Conservation (phyloP, 805 yeast species). For the Kazachstania africana region DNA sequence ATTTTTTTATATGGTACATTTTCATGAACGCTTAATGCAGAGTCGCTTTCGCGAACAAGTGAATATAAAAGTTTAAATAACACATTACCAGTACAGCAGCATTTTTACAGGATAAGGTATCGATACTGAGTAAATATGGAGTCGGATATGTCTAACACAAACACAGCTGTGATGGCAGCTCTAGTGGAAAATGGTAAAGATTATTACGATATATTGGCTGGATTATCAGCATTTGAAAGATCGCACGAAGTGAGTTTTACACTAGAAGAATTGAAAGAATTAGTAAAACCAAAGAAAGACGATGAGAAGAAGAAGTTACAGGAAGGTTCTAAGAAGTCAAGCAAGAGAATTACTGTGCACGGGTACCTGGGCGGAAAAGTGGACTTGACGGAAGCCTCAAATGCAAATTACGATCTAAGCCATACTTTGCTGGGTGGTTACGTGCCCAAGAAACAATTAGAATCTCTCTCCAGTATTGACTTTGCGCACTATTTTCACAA, state of each 20-base stretch:
- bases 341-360: constrained; percentile 17
- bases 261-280: constrained; percentile 16
- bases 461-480: constrained; percentile 23
- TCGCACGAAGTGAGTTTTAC: constrained; percentile 20
- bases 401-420: constrained; percentile 18
- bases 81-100: too few relatives aligned
- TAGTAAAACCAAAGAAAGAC: constrained; percentile 9
- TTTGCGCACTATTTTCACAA: constrained; percentile 25
- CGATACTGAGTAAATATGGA: too few relatives aligned
- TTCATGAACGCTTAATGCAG: too few relatives aligned
- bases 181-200: too few relatives aligned
- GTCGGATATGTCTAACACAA: too few relatives aligned
- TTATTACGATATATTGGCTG: constrained; percentile 23
- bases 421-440: constrained; percentile 25
- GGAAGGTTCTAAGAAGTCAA: too few relatives aligned
- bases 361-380: constrained; percentile 23
- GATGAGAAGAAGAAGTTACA: constrained; percentile 2
- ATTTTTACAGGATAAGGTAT: too few relatives aligned
- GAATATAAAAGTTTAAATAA: too few relatives aligned
- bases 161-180: too few relatives aligned
- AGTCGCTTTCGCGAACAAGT: too few relatives aligned
- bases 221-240: constrained; percentile 22
- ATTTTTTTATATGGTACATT: too few relatives aligned
- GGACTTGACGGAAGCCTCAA: constrained; percentile 15
- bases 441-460: constrained; percentile 23